phyloP scores from a whole-genome alignment of 2,329 filamentous ascomycete species.

The Diaporthe capsici region DNA sequence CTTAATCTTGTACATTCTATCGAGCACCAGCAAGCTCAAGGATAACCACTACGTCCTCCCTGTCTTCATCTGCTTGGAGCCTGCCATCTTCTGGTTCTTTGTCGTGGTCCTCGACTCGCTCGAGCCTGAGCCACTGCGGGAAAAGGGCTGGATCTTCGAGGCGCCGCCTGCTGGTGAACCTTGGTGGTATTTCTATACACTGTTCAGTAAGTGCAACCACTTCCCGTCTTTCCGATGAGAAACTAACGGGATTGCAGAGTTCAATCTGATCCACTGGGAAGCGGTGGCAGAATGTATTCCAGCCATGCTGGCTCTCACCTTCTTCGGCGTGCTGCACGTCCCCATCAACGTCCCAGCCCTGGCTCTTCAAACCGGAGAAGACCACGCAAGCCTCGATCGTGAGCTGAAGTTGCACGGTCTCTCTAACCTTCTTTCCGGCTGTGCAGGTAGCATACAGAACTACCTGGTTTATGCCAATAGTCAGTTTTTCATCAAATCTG shows the following conservation, averaged over 20 bases:
- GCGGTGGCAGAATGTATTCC: constrained; percentile 89
- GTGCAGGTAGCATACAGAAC: constrained; percentile 91
- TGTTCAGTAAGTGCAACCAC: constrained; percentile 78
- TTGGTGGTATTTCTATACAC: constrained; percentile 98
- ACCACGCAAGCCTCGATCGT: constrained; percentile 90
- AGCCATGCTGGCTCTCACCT: constrained; percentile 96
- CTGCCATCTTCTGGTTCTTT: constrained; percentile 82
- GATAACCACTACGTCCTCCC: constrained; percentile 87
- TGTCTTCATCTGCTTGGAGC: constrained; percentile 85
- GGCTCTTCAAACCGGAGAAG: constrained; percentile 90
- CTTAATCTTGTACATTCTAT: constrained; percentile 74
- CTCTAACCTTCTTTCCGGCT: constrained; percentile 91
- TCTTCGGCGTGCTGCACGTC: constrained; percentile 97
- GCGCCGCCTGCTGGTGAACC: constrained; percentile 87
- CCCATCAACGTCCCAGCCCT: constrained; percentile 98
- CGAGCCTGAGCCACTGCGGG: constrained; percentile 75
- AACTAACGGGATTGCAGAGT: constrained; percentile 67
- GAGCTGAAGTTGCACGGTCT: constrained; percentile 94
- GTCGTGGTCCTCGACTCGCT: constrained; percentile 79
- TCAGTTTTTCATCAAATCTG: constrained; percentile 94
- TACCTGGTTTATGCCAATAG: constrained; percentile 99
- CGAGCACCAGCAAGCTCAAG: constrained; percentile 71
- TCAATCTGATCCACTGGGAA: constrained; percentile 84
- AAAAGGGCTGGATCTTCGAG: constrained; percentile 91
- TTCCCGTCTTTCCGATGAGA: not conserved